Base-by-base conservation (phyloP, 164 flowering plant genomes). In the Euptelea pleiosperma region DNA sequence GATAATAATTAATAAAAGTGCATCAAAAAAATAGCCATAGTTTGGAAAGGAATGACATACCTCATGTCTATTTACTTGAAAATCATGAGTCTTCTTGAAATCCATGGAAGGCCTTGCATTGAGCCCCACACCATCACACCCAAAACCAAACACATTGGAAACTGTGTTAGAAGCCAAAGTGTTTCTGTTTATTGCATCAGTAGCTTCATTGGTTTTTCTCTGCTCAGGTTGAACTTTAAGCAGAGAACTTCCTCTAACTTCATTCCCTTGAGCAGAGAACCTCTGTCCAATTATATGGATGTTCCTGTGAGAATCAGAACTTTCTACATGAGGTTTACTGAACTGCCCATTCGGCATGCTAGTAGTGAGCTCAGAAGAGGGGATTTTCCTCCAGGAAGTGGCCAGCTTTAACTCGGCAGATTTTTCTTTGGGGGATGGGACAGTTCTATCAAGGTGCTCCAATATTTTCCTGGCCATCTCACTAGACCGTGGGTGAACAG, bases 401-500 rank as follows among this genome's bases (percentile, higher is more conserved):
- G 82, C 90, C 50, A 77, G 57, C 77, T 70, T 75, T 26, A 88
- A 52, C 72, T 93, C 99, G 30, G 69, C 80, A 16, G 70, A 58
- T 68, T 82, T 86, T 18, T 81, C 82, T 62, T 77, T 77, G 15
- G 86, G 87, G 14, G 93, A 78, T 8, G 83, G 77, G 18, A 63
- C 49, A 54, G 70, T 73, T 74, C 92, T 74, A 45, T 81, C 89
- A 63, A 93, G 80, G 67, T 83, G 92, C 63, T 90, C 96, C 66
- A 86, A 57, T 59, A 90, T 90, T 70, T 71, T 79, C 70, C 75
- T 70, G 24, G 89, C 91, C 55, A 82, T 66, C 71, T 65, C 74
- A 75, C 74, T 76, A 39, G 92, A 76, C 31, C 80, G 81, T 54
- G 82, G 70, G 67, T 74, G 89, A 59, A 73, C 75, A 45, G 55